Conservation (phyloP, 2,329 filamentous ascomycete genomes). For the Trichoderma koningii region DNA sequence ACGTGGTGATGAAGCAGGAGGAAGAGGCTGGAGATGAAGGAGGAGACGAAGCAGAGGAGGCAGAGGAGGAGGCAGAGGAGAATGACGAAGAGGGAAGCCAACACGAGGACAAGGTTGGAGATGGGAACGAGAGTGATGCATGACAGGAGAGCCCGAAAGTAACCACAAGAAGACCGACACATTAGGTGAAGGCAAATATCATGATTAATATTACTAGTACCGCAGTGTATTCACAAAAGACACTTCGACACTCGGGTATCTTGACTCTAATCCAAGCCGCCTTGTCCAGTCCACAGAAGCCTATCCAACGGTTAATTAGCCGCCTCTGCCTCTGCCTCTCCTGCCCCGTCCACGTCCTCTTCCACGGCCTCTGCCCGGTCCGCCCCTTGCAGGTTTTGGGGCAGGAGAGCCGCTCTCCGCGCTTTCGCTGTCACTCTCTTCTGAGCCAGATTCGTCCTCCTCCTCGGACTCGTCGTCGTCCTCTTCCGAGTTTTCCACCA, state of each 20-base stretch:
- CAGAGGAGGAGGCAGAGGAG: not conserved
- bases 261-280: constrained; percentile 11
- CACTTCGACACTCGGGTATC: constrained; percentile 18
- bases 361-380: constrained; percentile 37
- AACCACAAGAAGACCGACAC: not conserved
- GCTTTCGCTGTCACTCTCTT: constrained; percentile 40
- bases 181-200: not conserved
- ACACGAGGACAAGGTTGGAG: not conserved
- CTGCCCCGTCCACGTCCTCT: constrained; percentile 40
- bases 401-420: constrained; percentile 43
- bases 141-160: not conserved
- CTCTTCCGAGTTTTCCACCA: constrained; percentile 40
- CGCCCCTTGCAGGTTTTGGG: constrained; percentile 42
- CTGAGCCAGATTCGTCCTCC: constrained; percentile 39
- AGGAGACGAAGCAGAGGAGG: not conserved
- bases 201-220: not conserved
- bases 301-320: constrained; percentile 26
- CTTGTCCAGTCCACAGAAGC: constrained; percentile 3
- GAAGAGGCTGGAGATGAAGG: constrained; percentile 5
- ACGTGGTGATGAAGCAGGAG: not conserved
- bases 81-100: not conserved
- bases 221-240: not conserved
- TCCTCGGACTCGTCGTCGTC: constrained; percentile 37
- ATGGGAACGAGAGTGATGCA: not conserved
- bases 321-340: constrained; percentile 37